These are phyloP conservation scores for Calonectria pauciramosa DNA, from an alignment of 2,329 filamentous ascomycete genomes.

Conservation along the genomic window DNA sequence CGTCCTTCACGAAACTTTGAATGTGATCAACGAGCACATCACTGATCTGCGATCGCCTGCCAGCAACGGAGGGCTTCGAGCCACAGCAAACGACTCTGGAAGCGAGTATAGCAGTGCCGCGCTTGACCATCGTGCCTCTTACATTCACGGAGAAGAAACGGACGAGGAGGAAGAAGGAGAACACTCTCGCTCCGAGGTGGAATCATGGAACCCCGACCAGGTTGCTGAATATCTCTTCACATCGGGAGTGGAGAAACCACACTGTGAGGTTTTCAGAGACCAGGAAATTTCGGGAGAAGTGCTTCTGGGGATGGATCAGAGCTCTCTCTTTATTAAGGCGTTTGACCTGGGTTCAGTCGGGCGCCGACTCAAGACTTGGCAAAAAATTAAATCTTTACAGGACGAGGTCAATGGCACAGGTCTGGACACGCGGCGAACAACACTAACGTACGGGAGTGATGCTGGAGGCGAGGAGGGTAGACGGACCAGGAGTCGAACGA, in stretches of 20 bases:
- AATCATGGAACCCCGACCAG: conserved; percentile 82
- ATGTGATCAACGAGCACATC: conserved; percentile 97
- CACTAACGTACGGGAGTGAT: conserved; percentile 71
- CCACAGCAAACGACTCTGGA: conserved; percentile 79
- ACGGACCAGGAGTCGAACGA: conserved; percentile 68
- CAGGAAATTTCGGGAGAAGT: conserved; percentile 98
- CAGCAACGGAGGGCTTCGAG: conserved; percentile 65
- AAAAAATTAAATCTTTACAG: conserved; percentile 93
- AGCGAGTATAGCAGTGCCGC: conserved; percentile 93
- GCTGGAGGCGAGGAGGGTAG: conserved; percentile 67
- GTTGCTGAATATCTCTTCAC: conserved; percentile 93
- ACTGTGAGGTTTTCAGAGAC: conserved; percentile 94
- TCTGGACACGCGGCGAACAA: conserved; percentile 63
- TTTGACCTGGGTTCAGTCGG: conserved; percentile 95
- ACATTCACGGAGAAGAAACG: conserved; percentile 94
- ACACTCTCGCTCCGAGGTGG: conserved; percentile 81
- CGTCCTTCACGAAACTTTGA: conserved; percentile 94
- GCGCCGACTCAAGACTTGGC: conserved; percentile 91
- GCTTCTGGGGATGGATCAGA: conserved; percentile 93
- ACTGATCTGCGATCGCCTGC: conserved; percentile 79
- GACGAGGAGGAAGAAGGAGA: conserved; percentile 88
- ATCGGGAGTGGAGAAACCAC: conserved; percentile 85
- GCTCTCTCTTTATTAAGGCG: conserved; percentile 94
- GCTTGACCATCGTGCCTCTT: conserved; percentile 82
- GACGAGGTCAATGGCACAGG: conserved; percentile 79